Evolutionary conservation across 192 early-diverging fungal species (phyloP), one percentile per base, ranked within the genome.

Genomic region (Coemansia sp.): DNA sequence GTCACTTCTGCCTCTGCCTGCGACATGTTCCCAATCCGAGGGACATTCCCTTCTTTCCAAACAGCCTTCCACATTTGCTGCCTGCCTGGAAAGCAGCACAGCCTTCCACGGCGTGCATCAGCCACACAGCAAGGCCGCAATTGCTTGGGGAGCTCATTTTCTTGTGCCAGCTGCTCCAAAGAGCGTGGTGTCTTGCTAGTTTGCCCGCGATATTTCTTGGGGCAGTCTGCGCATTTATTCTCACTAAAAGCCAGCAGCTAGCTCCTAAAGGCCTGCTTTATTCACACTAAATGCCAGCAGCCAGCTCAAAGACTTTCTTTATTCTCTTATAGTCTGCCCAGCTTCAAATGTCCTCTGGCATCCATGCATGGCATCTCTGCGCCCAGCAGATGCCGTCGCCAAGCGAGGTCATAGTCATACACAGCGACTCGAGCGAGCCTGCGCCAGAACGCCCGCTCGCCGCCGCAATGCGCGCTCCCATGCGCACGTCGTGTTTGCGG

Each of bases 341-440:
- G 41, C 41, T 16, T 19, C 5, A 29, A 16, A 64, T 64, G 62
- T 55, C 61, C 57, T 54, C 71, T 24, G 76, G 70, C 18, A 64
- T 62, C 24, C 54, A 66, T 57, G 61, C 70, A 52, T 69, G 76
- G 70, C 70, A 73, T 49, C 27, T 59, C 37, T 69, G 68, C 35
- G 38, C 55, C 16, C 64, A 45, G 51, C 70, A 54, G 66, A 62
- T 72, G 48, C 43, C 53, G 12, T 43, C 66, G 47, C 27, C 68
- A 37, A 63, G 37, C 38, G 77, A 73, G 22, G 67, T 69, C 14
- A 78, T 78, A 61, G 70, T 78, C 39, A 64, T 78, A n/a, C 63
- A 78, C 66, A 56, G 54, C 64, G 69, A 73, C 47, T 69, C 66
- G 22, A 69, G 75, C 61, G 75, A 74, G 66, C 71, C 76, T 16